Conservation (phyloP, 1,284 basidiomycete species). For the Rhodotorula sp. region DNA sequence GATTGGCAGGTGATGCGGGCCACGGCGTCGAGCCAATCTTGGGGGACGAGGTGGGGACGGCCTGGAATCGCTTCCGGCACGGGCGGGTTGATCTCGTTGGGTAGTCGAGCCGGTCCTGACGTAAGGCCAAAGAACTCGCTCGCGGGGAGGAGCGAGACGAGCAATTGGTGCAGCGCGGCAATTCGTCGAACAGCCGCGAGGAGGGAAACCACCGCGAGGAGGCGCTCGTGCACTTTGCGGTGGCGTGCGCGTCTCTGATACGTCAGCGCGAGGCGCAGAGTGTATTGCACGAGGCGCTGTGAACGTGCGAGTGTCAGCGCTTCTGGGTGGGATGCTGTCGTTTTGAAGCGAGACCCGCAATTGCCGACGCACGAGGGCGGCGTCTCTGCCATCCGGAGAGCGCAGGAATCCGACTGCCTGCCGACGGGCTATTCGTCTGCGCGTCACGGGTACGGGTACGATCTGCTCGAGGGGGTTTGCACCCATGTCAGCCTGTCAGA, state of each 20-base stretch:
- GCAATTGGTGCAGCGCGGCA: conserved; percentile 12
- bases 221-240: not conserved
- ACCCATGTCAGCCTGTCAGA: not conserved
- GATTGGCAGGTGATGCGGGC: not conserved
- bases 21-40: not conserved
- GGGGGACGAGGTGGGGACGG: not conserved
- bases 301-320: not conserved
- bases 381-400: conserved; percentile 16
- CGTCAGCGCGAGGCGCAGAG: conserved; percentile 11
- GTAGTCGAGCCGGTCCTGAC: not conserved
- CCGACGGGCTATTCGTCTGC: not conserved
- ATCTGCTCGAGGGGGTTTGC: conserved; percentile 1
- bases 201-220: conserved; percentile 25
- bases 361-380: conserved; percentile 20
- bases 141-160: not conserved
- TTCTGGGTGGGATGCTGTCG: not conserved
- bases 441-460: not conserved
- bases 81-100: not conserved
- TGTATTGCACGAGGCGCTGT: conserved; percentile 29
- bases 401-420: conserved; percentile 2
- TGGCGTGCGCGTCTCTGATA: not conserved
- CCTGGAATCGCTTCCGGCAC: not conserved
- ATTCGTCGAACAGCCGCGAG: conserved; percentile 27
- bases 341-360: not conserved
- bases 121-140: not conserved